Evolutionary conservation across 768 basidiomycete genomes (phyloP).

Genomic region (Hydnomerulius pinastri): DNA sequence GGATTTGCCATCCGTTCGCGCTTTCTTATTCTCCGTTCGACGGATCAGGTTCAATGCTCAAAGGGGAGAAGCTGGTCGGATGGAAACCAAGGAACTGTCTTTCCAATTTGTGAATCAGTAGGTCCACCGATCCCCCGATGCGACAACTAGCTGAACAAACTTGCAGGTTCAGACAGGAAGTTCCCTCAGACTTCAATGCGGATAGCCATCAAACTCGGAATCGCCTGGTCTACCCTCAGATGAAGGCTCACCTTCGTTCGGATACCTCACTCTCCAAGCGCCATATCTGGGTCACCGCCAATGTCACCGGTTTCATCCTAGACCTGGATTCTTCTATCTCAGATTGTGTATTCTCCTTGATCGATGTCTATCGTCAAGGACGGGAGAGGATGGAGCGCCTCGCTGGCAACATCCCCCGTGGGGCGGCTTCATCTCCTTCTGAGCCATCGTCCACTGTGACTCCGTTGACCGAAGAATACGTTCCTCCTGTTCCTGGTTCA

Average conservation of each 20-base stretch:
- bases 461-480: slow-evolving; percentile 17
- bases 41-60: slow-evolving; percentile 72
- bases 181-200: slow-evolving; percentile 67
- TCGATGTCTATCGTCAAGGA: slow-evolving; percentile 83
- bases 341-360: slow-evolving; percentile 74
- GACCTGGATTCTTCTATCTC: slow-evolving; percentile 83
- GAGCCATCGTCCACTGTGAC: slow-evolving; percentile 6
- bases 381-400: slow-evolving; percentile 74
- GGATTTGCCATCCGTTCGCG: slow-evolving; percentile 56
- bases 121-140: slow-evolving; percentile 18
- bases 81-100: slow-evolving; percentile 68
- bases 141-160: slow-evolving; percentile 5
- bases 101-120: slow-evolving; percentile 86
- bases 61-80: slow-evolving; percentile 77
- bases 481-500: slow-evolving; percentile 47
- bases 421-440: not conserved
- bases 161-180: slow-evolving; percentile 75
- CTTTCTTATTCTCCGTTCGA: slow-evolving; percentile 84
- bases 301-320: slow-evolving; percentile 81
- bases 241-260: slow-evolving; percentile 73
- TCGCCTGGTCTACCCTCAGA: slow-evolving; percentile 75
- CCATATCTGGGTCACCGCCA: slow-evolving; percentile 62
- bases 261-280: slow-evolving; percentile 49
- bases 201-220: slow-evolving; percentile 70
- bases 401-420: slow-evolving; percentile 54